phyloP scores from a whole-genome alignment of 768 basidiomycete genomes.

The Lactarius deliciosus region DNA sequence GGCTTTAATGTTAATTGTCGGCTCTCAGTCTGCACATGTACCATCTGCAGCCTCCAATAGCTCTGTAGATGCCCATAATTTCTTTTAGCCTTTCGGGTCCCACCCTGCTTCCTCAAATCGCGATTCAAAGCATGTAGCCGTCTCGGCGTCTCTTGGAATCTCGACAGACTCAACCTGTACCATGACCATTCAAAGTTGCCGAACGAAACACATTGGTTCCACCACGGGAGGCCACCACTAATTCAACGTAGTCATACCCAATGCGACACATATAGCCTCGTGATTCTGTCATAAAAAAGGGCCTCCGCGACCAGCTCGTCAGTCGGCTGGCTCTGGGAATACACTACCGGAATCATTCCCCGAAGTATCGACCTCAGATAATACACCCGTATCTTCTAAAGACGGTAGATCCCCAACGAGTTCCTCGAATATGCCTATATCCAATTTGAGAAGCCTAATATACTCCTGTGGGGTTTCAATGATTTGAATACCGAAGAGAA shows the following conservation, averaged over 20 bases:
- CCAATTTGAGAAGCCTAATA: constrained; percentile 13
- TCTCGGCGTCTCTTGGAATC: constrained; percentile 68
- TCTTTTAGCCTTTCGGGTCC: constrained; percentile 84
- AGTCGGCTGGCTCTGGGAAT: background rate
- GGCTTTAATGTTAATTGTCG: too few relatives aligned
- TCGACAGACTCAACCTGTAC: constrained; percentile 51
- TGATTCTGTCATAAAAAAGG: background rate
- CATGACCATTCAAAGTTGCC: constrained; percentile 74
- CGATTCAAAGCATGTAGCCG: constrained; percentile 73
- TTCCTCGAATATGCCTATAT: constrained; percentile 16
- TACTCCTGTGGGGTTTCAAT: constrained; percentile 23
- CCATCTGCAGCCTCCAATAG: background rate
- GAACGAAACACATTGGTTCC: constrained; percentile 94
- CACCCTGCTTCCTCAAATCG: constrained; percentile 85
- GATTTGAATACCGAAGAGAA: background rate
- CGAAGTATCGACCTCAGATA: background rate
- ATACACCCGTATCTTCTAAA: background rate
- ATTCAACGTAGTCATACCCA: constrained; percentile 88
- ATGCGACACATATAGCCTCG: constrained; percentile 55
- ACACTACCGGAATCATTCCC: background rate
- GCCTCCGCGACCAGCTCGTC: background rate
- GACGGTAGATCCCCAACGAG: constrained; percentile 14
- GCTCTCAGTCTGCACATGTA: too few relatives aligned
- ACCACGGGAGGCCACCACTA: constrained; percentile 88
- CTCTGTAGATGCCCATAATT: constrained; percentile 56